Base-by-base conservation (phyloP, 768 basidiomycete genomes). In the Grammothele lineata region DNA sequence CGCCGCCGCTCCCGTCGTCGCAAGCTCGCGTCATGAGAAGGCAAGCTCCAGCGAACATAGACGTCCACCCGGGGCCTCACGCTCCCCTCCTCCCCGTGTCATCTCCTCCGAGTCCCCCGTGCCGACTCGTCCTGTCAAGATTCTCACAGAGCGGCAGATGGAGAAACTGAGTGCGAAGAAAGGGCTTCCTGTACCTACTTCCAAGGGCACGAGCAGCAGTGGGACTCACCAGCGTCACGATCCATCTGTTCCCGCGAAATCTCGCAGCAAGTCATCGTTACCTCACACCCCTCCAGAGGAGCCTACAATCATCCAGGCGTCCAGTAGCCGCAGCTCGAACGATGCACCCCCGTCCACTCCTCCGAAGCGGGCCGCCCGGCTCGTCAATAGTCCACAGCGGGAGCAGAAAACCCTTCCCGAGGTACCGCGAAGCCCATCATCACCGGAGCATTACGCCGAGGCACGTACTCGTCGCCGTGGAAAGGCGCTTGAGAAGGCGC, bases 381-480 rank as follows among this genome's bases (percentile, higher is more conserved):
- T 26, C 9, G 23, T 17, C 2, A 38, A 40, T 8, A 33, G 3
- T 43, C 63, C n/a, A 47, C 58, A 5, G 60, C 59, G 23, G 58
- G 65, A 41, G 48, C 50, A 40, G 21, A 54, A 47, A 32, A 40
- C 57, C 36, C 39, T 34, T 19, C 36, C 24, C 35, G 46, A 51
- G 33, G 25, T 54, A 23, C 51, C 60, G 17, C 57, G 54, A 3
- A 51, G 62, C 14, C 51, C 62, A 11, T 37, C 49, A 6, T 62
- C 69, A 0, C 67, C 72, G 0, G 70, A 70, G 18, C 64, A 70
- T 26, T 73, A 75, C 50, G 64, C 66, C 25, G 36, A 45, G 3
- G 72, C 74, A 2, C 73, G 73, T 8, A 54, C 68, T 34, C 67
- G 66, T 41, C 66, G 70, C 14, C 65, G 72, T 2, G 71, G 73